These are phyloP conservation scores for Linderniella brevidens DNA, from an alignment of 257 asterid genomes.

Conservation along the genomic window DNA sequence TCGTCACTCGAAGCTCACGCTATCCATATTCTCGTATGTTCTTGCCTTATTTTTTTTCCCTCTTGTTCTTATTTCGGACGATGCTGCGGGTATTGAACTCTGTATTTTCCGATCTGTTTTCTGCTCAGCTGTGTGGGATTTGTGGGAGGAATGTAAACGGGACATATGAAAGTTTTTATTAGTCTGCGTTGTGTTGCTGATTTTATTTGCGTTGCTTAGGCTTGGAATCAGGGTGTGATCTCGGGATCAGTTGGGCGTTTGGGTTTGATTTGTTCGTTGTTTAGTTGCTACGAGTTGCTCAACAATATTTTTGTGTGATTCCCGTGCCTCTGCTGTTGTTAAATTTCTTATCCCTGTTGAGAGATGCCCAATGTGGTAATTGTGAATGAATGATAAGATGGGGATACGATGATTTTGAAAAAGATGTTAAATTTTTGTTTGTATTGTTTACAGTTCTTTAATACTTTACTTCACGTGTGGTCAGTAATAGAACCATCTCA, in stretches of 20 bases:
- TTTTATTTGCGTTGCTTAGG: slow-evolving; percentile 1
- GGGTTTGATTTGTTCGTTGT: slow-evolving; percentile 1
- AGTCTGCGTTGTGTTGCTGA: slow-evolving; percentile 1
- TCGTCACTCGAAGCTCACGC: slow-evolving; percentile 25
- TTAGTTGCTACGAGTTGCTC: neutral
- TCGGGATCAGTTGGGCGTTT: neutral
- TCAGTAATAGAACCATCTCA: slow-evolving; percentile 22
- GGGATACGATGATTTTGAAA: neutral
- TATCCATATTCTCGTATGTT: slow-evolving; percentile 41
- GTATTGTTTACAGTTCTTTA: slow-evolving; percentile 1
- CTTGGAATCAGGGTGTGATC: neutral
- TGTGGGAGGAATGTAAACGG: too few species aligned
- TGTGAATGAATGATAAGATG: neutral
- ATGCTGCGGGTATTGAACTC: too few species aligned
- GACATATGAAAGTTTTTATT: too few species aligned
- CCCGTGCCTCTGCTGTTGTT: neutral
- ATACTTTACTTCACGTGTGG: slow-evolving; percentile 4
- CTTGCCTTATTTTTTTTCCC: neutral
- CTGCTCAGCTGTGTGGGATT: too few species aligned
- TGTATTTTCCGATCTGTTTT: too few species aligned
- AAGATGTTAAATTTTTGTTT: neutral
- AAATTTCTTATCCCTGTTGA: neutral
- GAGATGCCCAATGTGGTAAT: neutral
- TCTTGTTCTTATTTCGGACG: neutral
- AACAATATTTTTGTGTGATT: neutral